These are phyloP conservation scores for Licmophora abbreviata DNA, from an alignment of 108 stramenopile genomes.

Conservation along the genomic window DNA sequence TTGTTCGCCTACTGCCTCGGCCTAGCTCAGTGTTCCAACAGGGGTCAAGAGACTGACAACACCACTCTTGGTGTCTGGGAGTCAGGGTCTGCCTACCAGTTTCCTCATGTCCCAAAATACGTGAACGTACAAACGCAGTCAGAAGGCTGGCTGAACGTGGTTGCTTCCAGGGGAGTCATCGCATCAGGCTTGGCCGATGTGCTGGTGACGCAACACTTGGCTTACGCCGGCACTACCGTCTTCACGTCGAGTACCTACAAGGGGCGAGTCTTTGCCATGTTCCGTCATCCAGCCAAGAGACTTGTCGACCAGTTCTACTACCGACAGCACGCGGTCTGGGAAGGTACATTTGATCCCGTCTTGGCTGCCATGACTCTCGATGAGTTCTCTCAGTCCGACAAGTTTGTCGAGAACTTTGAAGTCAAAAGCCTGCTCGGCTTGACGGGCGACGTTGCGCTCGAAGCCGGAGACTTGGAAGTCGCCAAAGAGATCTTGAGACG, in stretches of 20 bases:
- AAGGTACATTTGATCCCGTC: constrained; percentile 5
- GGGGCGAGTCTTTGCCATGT: constrained; percentile 1
- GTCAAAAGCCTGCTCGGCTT: constrained; percentile 16
- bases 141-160: not conserved
- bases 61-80: not conserved
- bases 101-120: not conserved
- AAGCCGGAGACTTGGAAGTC: constrained; percentile 10
- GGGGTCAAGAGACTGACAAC: not conserved
- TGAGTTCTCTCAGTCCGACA: constrained; percentile 7
- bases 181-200: not conserved
- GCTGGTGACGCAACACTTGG: not conserved
- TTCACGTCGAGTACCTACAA: not conserved
- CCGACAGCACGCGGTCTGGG: constrained; percentile 6
- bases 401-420: constrained; percentile 23
- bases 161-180: not conserved
- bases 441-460: constrained; percentile 5
- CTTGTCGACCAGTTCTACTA: constrained; percentile 4
- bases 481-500: constrained; percentile 34
- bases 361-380: constrained; percentile 4
- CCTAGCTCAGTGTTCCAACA: not conserved
- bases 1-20: constrained; percentile 1
- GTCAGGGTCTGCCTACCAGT: not conserved
- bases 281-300: constrained; percentile 11
- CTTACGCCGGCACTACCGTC: not conserved
- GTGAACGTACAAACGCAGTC: not conserved